These are phyloP conservation scores for Fusarium xylarioides DNA, from an alignment of 2,329 filamentous ascomycete genomes.

Conservation along the genomic window DNA sequence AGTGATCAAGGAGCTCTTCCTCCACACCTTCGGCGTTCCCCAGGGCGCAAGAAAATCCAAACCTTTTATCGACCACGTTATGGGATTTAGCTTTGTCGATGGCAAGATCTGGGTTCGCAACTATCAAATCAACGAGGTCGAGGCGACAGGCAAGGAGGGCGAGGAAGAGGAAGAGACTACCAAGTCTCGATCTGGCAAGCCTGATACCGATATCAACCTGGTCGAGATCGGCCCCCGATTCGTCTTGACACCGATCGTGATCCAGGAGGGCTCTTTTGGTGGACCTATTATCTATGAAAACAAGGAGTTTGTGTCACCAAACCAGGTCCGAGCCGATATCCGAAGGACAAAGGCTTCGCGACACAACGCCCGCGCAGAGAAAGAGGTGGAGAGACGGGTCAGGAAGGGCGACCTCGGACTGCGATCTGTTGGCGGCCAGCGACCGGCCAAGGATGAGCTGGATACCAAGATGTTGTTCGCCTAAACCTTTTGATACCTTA, in stretches of 20 bases:
- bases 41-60: constrained; percentile 89
- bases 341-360: constrained; percentile 77
- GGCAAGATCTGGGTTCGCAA: constrained; percentile 96
- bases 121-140: constrained; percentile 90
- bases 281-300: constrained; percentile 98
- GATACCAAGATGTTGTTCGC: constrained; percentile 82
- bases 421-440: constrained; percentile 70
- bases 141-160: constrained; percentile 59
- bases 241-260: constrained; percentile 92
- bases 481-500: constrained; percentile 52
- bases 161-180: constrained; percentile 57
- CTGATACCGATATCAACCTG: constrained; percentile 80
- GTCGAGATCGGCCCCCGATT: constrained; percentile 95
- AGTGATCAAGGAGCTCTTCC: constrained; percentile 88
- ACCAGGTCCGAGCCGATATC: constrained; percentile 88
- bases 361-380: constrained; percentile 81
- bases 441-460: constrained; percentile 72
- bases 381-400: constrained; percentile 73
- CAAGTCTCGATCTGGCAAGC: constrained; percentile 47
- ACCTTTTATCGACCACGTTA: constrained; percentile 95
- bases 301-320: constrained; percentile 95
- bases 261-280: constrained; percentile 93
- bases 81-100: constrained; percentile 89
- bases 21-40: constrained; percentile 91
- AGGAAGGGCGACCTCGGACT: constrained; percentile 83